Conservation (phyloP, 495 filamentous ascomycete species). For the Daldinia grandis region DNA sequence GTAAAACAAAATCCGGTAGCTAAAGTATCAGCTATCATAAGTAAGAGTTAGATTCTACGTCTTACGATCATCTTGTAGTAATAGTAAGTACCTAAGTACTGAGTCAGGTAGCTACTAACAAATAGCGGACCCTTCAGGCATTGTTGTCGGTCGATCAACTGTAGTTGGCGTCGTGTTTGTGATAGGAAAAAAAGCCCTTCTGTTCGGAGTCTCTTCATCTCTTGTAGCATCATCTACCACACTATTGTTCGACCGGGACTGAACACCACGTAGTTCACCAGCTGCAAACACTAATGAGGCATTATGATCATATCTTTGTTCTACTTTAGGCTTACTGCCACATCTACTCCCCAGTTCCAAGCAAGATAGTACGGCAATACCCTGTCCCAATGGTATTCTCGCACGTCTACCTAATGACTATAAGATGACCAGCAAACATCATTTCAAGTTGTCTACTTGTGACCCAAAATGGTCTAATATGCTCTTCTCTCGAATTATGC, state of each 20-base stretch:
- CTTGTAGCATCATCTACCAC: not conserved
- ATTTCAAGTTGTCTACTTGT: slow-evolving; percentile 1
- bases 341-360: slow-evolving; percentile 11
- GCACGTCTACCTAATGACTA: slow-evolving; percentile 7
- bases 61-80: too few species aligned
- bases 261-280: not conserved
- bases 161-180: too few species aligned
- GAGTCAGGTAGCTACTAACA: too few species aligned
- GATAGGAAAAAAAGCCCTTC: too few species aligned
- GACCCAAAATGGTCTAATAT: slow-evolving; percentile 9
- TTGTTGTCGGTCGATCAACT: too few species aligned
- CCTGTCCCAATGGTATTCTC: slow-evolving; percentile 2
- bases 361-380: slow-evolving; percentile 6
- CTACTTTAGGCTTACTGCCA: slow-evolving; percentile 12
- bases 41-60: too few species aligned
- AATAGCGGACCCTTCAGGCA: too few species aligned
- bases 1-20: too few species aligned
- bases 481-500: not conserved
- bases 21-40: too few species aligned
- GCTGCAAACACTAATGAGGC: not conserved
- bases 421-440: slow-evolving; percentile 8
- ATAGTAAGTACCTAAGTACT: too few species aligned
- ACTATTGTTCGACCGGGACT: not conserved
- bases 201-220: too few species aligned
- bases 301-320: slow-evolving; percentile 5